Evolutionary conservation across 73 alveolate genomes (phyloP), one percentile per base, ranked within the genome.

Genomic region (Paramecium caudatum): DNA sequence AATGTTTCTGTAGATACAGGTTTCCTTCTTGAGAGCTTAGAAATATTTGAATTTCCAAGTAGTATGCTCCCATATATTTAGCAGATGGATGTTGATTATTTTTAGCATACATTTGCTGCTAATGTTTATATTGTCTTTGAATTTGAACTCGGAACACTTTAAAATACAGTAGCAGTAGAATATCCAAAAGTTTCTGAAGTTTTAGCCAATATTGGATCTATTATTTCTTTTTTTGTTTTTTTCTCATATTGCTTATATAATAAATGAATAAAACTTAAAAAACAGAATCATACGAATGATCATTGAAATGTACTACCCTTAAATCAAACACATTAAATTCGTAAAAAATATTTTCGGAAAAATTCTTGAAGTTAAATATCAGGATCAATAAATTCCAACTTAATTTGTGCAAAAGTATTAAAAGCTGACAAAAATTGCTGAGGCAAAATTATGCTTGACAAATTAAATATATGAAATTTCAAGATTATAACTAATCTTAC

Each of bases 171-270:
- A 4, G 9, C 6, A 2, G 43, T 74, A 13, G 88, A 37, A 74
- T 74, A 41, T 41, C 88, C 88, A 0, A 74, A 74, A 41, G n/a
- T 74, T 5, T 41, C 69, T 8, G 68, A 45, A 19, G 65, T 74
- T 0, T 41, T 74, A 17, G 88, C 88, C n/a, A 43, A 74, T 19
- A 74, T 74, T 17, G 88, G 88, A 39, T 74, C 88, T 4, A 74
- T 74, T 8, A 39, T 74, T 3, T 74, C 88, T 3, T 37, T 37
- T 74, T 4, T 74, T 74, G 43, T 74, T 74, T 45, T 74, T 74
- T 13, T 74, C 88, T 8, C 47, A 74, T 21, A 7, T 74, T 6
- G 88, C 65, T 5, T 27, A 27, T 5, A 19, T 45, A 5, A 74
- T 37, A 1, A 74, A 74, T 9, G 69, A 74, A 47, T 39, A 74